Base-by-base conservation (phyloP, 2,329 filamentous ascomycete genomes). In the Talaromyces sp. region DNA sequence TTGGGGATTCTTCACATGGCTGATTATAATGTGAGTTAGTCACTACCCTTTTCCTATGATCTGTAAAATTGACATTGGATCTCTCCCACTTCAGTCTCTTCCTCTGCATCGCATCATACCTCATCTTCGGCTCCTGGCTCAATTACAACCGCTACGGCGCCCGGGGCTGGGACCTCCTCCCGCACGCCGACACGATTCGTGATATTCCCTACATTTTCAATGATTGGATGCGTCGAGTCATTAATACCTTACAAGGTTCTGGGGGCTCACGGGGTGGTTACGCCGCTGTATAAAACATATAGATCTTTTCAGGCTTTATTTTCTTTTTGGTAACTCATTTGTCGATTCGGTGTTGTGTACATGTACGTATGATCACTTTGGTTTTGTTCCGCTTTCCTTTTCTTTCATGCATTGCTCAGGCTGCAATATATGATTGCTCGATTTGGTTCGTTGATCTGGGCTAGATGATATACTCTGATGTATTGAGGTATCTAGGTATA, bases 1-100 rank as follows among this genome's bases (percentile, higher is more conserved):
- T 69, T 97, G 93, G 94, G 94, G 94, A 1, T 94, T 97, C 79
- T 97, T 97, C 69, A 97, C 93, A 17, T 99, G 94, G 94, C 84
- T 97, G 68, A 84, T 97, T 65, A 86, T 99, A 65, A 85, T 97
- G 91, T 96, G 77, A 81, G 89, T 81, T 33, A 15, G n/a, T n/a
- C 31, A 56, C 19, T 35, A 35, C 35, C 52, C 28, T 25, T 22
- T n/a, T n/a, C n/a, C n/a, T n/a, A n/a, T n/a, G n/a, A n/a, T n/a
- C n/a, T n/a, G n/a, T n/a, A n/a, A n/a, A n/a, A n/a, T n/a, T n/a
- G n/a, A n/a, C n/a, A n/a, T n/a, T n/a, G n/a, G n/a, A n/a, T n/a
- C n/a, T n/a, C n/a, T 21, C n/a, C 56, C 22, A 9, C n/a, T 2
- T 19, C 64, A 96, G 92, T 65, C 77, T 88, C 60, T 99, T 99